Percentiles rank a stretch among this genome's conserved stretches.
Evolutionary conservation across 768 basidiomycete genomes (phyloP).

Genomic region (Ramaria rubella): DNA sequence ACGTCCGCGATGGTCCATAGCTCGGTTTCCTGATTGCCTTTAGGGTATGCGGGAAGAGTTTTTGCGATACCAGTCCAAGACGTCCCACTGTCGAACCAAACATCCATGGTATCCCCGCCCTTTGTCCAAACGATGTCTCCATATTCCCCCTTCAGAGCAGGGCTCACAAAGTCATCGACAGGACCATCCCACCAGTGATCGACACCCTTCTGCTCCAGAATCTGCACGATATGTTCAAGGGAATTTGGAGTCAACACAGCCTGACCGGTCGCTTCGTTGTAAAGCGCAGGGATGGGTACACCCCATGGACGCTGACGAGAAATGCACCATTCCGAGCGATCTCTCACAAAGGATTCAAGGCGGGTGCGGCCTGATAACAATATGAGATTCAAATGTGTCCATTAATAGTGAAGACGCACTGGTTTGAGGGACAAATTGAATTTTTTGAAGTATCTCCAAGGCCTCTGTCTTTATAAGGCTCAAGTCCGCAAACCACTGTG

Average conservation of each 20-base stretch:
- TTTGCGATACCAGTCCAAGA: slow-evolving; percentile 79
- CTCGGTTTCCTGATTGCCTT: neutral
- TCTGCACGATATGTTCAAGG: slow-evolving; percentile 65
- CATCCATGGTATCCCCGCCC: slow-evolving; percentile 95
- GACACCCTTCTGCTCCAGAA: slow-evolving; percentile 68
- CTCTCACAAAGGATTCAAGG: slow-evolving; percentile 78
- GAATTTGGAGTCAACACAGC: slow-evolving; percentile 59
- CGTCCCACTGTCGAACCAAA: slow-evolving; percentile 97
- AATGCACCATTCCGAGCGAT: slow-evolving; percentile 97
- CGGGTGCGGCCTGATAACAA: slow-evolving; percentile 63
- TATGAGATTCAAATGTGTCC: neutral
- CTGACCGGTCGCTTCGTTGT: slow-evolving; percentile 54
- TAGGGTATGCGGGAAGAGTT: neutral
- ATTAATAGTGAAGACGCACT: slow-evolving; percentile 41
- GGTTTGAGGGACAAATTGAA: slow-evolving; percentile 66
- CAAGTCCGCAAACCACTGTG: slow-evolving; percentile 96
- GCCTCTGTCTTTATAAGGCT: slow-evolving; percentile 77
- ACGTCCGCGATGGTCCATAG: slow-evolving; percentile 60
- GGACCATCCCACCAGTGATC: slow-evolving; percentile 92
- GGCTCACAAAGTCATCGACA: slow-evolving; percentile 73
- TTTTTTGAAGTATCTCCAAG: slow-evolving; percentile 55
- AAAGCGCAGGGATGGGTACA: slow-evolving; percentile 87
- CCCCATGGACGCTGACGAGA: slow-evolving; percentile 98
- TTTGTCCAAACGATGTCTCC: slow-evolving; percentile 50
- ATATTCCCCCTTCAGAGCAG: slow-evolving; percentile 40